Percentiles rank a stretch among this genome's conserved stretches.
These are phyloP conservation scores for Eucalyptus microcorys DNA, from an alignment of 345 rosid genomes.

Conservation along the genomic window DNA sequence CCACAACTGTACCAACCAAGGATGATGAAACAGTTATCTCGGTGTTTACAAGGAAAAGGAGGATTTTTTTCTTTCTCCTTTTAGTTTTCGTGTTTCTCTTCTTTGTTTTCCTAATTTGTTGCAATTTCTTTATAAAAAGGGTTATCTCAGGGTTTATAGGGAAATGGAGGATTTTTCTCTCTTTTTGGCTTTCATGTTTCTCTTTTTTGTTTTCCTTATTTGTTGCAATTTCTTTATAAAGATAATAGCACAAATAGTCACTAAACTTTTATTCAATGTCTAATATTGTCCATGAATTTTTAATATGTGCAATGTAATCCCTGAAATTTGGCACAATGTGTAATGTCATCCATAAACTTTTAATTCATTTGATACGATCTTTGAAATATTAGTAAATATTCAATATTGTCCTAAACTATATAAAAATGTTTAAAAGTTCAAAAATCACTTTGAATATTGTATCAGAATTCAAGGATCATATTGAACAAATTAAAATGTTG, in stretches of 20 bases:
- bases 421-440: background rate
- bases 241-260: background rate
- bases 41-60: background rate
- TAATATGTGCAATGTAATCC: rapidly evolving
- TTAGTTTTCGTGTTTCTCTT: background rate
- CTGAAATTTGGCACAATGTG: background rate
- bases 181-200: background rate
- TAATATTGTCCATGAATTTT: background rate
- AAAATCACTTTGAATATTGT: rapidly evolving
- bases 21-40: too few species aligned
- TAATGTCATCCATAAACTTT: rapidly evolving
- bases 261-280: background rate
- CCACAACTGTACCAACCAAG: too few species aligned
- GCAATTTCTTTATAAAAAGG: background rate
- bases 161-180: too few species aligned
- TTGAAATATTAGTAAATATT: background rate
- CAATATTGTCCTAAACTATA: background rate
- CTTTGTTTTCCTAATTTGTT: background rate
- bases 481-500: background rate
- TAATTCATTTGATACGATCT: rapidly evolving
- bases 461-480: rapidly evolving
- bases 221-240: background rate
- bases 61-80: background rate
- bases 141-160: too few species aligned
- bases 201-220: background rate